phyloP scores from a whole-genome alignment of 2,329 filamentous ascomycete species.

The Aspergillus tubingensis region DNA sequence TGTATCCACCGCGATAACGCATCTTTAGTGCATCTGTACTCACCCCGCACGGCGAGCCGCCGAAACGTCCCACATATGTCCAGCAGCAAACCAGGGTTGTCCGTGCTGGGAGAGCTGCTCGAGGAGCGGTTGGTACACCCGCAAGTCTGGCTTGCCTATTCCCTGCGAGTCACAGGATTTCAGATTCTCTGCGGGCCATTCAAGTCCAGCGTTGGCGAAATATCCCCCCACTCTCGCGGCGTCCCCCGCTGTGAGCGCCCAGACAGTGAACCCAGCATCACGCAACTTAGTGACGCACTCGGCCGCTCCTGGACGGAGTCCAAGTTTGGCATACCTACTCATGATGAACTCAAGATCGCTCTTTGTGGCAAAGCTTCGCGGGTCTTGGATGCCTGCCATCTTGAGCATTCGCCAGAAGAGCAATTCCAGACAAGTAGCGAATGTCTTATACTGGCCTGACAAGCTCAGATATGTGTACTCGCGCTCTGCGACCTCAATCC shows the following conservation, averaged over 20 bases:
- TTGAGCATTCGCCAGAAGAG: slow-evolving; percentile 49
- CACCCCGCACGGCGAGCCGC: slow-evolving; percentile 29
- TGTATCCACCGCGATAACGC: not conserved
- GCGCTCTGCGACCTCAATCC: slow-evolving; percentile 47
- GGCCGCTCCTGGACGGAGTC: slow-evolving; percentile 38
- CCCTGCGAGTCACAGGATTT: slow-evolving; percentile 30
- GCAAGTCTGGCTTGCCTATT: slow-evolving; percentile 31
- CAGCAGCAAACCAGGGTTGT: slow-evolving; percentile 34
- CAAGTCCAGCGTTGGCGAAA: slow-evolving; percentile 26
- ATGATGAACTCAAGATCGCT: slow-evolving; percentile 43
- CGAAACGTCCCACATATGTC: slow-evolving; percentile 35
- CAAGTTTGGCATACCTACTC: slow-evolving; percentile 34
- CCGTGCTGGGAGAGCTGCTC: slow-evolving; percentile 21
- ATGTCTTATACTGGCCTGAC: slow-evolving; percentile 41
- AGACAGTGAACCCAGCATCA: slow-evolving; percentile 31
- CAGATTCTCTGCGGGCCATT: slow-evolving; percentile 27
- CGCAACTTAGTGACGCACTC: slow-evolving; percentile 42
- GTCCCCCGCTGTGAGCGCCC: slow-evolving; percentile 33
- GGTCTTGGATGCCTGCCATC: slow-evolving; percentile 43
- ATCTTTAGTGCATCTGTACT: slow-evolving; percentile 4
- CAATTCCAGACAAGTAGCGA: slow-evolving; percentile 39
- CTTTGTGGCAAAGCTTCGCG: slow-evolving; percentile 39
- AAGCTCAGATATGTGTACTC: slow-evolving; percentile 51
- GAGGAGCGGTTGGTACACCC: slow-evolving; percentile 27
- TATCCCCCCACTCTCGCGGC: slow-evolving; percentile 27